These are phyloP conservation scores for Mycosarcoma mackinlayi DNA, from an alignment of 1,284 basidiomycete species.

Conservation along the genomic window DNA sequence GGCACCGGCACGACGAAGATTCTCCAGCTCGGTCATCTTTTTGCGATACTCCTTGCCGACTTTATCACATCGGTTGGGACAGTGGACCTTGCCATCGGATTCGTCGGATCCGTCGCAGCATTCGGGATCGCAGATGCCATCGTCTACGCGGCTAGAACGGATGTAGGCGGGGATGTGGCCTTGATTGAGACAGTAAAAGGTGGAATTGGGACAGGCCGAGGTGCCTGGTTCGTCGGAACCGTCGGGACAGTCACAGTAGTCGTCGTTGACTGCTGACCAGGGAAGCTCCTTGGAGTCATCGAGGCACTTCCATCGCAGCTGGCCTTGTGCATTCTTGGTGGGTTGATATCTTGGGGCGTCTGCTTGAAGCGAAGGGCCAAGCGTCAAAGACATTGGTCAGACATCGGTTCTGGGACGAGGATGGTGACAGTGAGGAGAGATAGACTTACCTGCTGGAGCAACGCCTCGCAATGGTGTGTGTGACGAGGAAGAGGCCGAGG, in stretches of 20 bases:
- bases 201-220: slow-evolving; percentile 79
- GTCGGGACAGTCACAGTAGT: slow-evolving; percentile 92
- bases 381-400: neutral
- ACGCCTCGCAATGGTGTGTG: slow-evolving; percentile 21
- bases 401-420: too few relatives aligned
- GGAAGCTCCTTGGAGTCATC: slow-evolving; percentile 68
- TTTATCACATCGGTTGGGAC: slow-evolving; percentile 81
- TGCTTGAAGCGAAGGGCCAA: neutral
- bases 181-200: slow-evolving; percentile 87
- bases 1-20: slow-evolving; percentile 81
- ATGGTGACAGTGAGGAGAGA: neutral
- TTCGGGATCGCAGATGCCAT: slow-evolving; percentile 93
- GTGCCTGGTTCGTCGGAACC: slow-evolving; percentile 95
- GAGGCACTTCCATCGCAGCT: slow-evolving; percentile 55
- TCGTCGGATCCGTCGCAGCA: slow-evolving; percentile 99
- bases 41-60: slow-evolving; percentile 79
- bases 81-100: slow-evolving; percentile 72
- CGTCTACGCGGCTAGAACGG: slow-evolving; percentile 85
- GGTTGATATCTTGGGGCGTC: slow-evolving; percentile 30
- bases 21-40: slow-evolving; percentile 77
- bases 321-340: slow-evolving; percentile 13
- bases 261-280: slow-evolving; percentile 86
- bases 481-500: slow-evolving; percentile 20
- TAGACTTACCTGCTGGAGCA: slow-evolving; percentile 14
- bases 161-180: slow-evolving; percentile 87